Base-by-base conservation (phyloP, 129 eudicot genomes). In the Oenanthe sinensis region DNA sequence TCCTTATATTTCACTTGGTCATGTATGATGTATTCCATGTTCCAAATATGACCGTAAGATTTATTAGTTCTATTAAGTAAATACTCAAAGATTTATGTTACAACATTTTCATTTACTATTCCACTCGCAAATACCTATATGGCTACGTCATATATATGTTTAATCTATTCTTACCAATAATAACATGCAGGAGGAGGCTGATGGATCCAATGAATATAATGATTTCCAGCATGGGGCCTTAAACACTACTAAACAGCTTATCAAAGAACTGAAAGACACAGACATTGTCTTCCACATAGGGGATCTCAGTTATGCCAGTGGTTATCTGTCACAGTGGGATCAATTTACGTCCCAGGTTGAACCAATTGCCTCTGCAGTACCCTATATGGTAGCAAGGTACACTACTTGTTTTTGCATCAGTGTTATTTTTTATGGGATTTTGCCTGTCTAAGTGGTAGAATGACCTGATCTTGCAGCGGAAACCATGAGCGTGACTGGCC, bases 401-500 rank as follows among this genome's bases (percentile, higher is more conserved):
- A 48, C 76, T 10, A 16, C 33, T 13, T 81, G 7, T 42, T 10
- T 7, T 24, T 9, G 2, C 26, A 40, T 39, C 4, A 24, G 68
- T 60, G 0, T 8, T n/a, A 3, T 42, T 77, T 48, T 75, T 63
- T 6, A 17, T 54, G 19, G 37, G 74, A 16, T 48, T 10, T 5
- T 75, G 26, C 24, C 15, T 30, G 10, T 74, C 39, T 77, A 12
- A 52, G 40, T 39, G 48, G 13, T 73, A 45, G 76, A 33, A 45
- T 54, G 50, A 50, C 74, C 40, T 69, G 39, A 65, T 28, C 75
- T 55, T 76, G 79, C 85, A 91, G 97, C 46, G 92, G 97, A 36
- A 91, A 91, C 78, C 97, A 91, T 71, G 94, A 89, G 83, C 87
- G 94, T 16, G 94, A 89, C 72, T 89, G 90, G 91, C 94, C 93